These are phyloP conservation scores for Volvox reticuliferus DNA, from an alignment of 139 green algal genomes.

Conservation along the genomic window DNA sequence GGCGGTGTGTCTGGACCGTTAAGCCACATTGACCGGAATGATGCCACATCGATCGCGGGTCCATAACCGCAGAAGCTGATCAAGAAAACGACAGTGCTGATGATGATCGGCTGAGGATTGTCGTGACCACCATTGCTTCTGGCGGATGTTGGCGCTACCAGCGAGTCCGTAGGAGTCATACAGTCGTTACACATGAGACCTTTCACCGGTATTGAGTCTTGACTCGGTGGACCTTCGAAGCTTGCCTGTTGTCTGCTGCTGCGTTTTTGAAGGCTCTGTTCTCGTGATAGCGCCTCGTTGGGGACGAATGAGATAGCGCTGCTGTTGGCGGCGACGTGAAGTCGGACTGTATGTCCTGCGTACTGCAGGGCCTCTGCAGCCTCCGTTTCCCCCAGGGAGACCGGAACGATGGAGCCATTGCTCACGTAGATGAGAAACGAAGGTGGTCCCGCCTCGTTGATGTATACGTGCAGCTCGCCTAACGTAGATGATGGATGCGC, in stretches of 20 bases:
- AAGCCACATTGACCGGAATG: background rate
- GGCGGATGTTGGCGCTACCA: background rate
- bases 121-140: background rate
- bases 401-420: background rate
- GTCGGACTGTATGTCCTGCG: background rate
- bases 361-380: background rate
- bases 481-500: too few relatives aligned
- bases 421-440: background rate
- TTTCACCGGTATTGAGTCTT: too few relatives aligned
- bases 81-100: background rate
- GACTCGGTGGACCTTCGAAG: too few relatives aligned
- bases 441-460: background rate
- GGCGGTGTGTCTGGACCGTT: background rate
- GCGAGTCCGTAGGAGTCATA: background rate
- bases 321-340: background rate
- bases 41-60: background rate
- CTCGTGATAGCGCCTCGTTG: background rate
- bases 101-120: background rate
- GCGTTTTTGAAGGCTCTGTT: background rate
- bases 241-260: background rate
- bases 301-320: background rate
- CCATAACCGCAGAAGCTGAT: constrained; percentile 1
- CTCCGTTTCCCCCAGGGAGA: background rate
- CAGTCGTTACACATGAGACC: background rate
- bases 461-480: constrained; percentile 26